Evolutionary conservation across 305 asterid species (phyloP), one percentile per base, ranked within the genome.

Genomic region (Stenogyne calaminthoides): DNA sequence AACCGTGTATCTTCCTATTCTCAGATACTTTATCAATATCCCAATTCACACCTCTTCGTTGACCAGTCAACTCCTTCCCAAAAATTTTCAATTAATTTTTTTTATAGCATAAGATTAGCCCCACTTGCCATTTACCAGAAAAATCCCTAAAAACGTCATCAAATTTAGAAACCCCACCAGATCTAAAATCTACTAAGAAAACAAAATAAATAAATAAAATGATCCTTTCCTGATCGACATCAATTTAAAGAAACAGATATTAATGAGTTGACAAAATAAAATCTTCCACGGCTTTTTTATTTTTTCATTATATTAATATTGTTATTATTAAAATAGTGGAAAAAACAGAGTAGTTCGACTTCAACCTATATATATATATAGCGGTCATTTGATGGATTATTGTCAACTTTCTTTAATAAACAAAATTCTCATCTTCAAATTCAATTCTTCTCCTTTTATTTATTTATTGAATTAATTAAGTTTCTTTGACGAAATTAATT

Each of bases 11-110:
- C 36, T 25, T 67, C 64, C 71, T 39, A 44, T 61, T 62, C 2
- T 3, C 42, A 68, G 69, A 73, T 60, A 0, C 81, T 9, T 46
- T n/a, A 10, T 25, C 36, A 25, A 11, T 8, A 29, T 65, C 34
- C 74, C 69, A 27, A 61, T 78, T 74, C 82, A 55, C 79, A 78
- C 70, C 52, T 44, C 61, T 1, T 10, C 18, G 22, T 77, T 65
- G 77, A 65, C 81, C 4, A 44, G 3, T 52, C 51, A 34, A 12
- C 58, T 54, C 39, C 5, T 0, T 18, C 7, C 34, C 11, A 4
- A n/a, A n/a, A n/a, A n/a, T n/a, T n/a, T n/a, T n/a, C n/a, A 58
- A 18, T 8, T n/a, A 20, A 19, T 0, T 56, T 8, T 9, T 8
- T 37, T 6, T 1, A 29, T 2, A 1, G 25, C 25, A 25, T 25